Conservation (phyloP, 2,329 filamentous ascomycete genomes). For the Diaporthe nobilis region DNA sequence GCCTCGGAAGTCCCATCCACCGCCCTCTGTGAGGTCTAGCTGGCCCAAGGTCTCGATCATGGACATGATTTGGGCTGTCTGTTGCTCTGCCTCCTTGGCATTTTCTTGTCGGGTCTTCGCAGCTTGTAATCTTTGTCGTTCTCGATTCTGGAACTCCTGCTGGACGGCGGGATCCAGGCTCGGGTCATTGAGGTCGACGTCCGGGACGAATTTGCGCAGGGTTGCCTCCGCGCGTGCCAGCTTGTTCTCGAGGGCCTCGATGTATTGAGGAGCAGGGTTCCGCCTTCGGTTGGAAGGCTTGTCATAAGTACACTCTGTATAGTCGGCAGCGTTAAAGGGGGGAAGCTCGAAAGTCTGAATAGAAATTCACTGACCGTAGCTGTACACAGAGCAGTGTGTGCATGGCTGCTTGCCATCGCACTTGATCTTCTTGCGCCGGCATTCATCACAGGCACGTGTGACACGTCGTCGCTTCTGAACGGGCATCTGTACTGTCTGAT, state of each 20-base stretch:
- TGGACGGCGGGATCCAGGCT: constrained; percentile 83
- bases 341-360: neutral
- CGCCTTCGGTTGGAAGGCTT: constrained; percentile 92
- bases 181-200: constrained; percentile 87
- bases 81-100: constrained; percentile 56
- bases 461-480: constrained; percentile 84
- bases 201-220: constrained; percentile 83
- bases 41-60: constrained; percentile 96
- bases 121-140: constrained; percentile 64
- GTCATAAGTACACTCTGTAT: constrained; percentile 90
- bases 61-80: constrained; percentile 85
- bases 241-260: constrained; percentile 87
- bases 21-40: constrained; percentile 90
- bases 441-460: constrained; percentile 86
- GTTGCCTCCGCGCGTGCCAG: constrained; percentile 87
- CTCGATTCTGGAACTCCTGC: constrained; percentile 74
- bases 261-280: constrained; percentile 93
- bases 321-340: constrained; percentile 17
- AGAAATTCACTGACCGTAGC: constrained; percentile 79
- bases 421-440: constrained; percentile 88
- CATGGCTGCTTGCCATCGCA: constrained; percentile 90
- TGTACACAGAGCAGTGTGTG: constrained; percentile 98
- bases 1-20: constrained; percentile 95
- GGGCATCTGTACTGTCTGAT: constrained; percentile 56
- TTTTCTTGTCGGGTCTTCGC: constrained; percentile 57